A percentile compares a stretch with the other conserved stretches of the same genome.
Evolutionary conservation across 306 rosid genomes (phyloP).

Genomic region (Fagus crenata): DNA sequence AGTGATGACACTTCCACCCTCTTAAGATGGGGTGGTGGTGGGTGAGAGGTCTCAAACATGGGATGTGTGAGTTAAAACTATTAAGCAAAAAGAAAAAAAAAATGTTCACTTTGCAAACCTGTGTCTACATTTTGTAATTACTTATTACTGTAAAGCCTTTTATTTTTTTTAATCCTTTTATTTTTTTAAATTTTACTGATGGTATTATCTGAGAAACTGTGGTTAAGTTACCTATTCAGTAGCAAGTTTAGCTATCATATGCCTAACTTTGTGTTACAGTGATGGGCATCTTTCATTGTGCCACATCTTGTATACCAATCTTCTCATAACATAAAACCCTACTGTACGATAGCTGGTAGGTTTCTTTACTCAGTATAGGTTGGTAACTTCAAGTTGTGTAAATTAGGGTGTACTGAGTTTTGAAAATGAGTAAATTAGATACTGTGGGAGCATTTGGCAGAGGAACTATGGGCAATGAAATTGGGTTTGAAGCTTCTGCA

Average conservation of each 20-base stretch:
- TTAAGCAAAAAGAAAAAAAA: not conserved
- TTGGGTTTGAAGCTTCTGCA: conserved; percentile 95
- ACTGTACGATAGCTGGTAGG: conserved; percentile 1
- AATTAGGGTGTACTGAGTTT: conserved; percentile 63
- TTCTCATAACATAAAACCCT: not conserved
- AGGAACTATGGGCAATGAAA: conserved; percentile 97
- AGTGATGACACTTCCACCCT: not conserved
- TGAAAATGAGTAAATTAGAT: conserved; percentile 78
- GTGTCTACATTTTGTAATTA: not conserved
- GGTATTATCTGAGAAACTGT: not conserved
- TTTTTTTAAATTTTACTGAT: not conserved
- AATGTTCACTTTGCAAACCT: not conserved
- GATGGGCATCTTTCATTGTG: not conserved
- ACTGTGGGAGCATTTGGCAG: conserved; percentile 93
- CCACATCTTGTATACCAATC: not conserved
- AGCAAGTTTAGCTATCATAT: not conserved
- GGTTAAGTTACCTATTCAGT: not conserved
- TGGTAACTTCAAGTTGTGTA: conserved; percentile 46
- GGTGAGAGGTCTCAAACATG: not conserved
- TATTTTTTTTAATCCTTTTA: no score
- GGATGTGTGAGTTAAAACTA: not conserved
- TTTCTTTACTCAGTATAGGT: conserved; percentile 31
- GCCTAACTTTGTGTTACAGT: not conserved
- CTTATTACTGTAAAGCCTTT: no score
- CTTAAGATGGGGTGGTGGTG: not conserved